Evolutionary conservation across 306 rosid species (phyloP).

Genomic region (Cucumis cinereus): DNA sequence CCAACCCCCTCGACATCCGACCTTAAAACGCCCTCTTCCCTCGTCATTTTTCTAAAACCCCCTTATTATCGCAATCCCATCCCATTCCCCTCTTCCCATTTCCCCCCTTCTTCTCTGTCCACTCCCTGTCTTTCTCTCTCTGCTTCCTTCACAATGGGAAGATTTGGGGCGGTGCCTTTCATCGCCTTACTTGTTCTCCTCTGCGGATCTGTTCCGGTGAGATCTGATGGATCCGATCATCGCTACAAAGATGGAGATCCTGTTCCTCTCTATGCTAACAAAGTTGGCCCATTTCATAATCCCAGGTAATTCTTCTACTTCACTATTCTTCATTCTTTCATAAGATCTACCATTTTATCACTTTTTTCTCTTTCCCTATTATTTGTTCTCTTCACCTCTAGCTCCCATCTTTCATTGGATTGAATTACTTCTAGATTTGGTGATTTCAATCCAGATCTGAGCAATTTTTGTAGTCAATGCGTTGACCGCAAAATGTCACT

Average conservation of each 20-base stretch:
- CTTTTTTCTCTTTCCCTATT: neutral
- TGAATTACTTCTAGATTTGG: neutral
- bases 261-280: conserved; percentile 41
- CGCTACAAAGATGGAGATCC: conserved; percentile 31
- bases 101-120: neutral
- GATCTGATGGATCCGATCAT: conserved; percentile 27
- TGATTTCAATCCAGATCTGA: conserved; percentile 14
- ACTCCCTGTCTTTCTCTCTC: neutral
- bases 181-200: conserved; percentile 12
- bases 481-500: neutral
- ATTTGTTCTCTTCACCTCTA: neutral
- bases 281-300: conserved; percentile 47
- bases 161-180: conserved; percentile 22
- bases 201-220: conserved; percentile 17
- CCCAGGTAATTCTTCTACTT: conserved; percentile 25
- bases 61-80: neutral
- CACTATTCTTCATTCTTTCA: neutral
- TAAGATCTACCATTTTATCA: neutral
- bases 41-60: neutral
- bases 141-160: conserved; percentile 22
- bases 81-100: neutral
- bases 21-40: neutral
- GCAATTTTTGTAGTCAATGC: neutral
- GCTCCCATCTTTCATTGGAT: neutral
- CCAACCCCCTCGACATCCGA: neutral